Conservation (phyloP, 2,329 filamentous ascomycete species). For the Apiospora kogelbergensis region DNA sequence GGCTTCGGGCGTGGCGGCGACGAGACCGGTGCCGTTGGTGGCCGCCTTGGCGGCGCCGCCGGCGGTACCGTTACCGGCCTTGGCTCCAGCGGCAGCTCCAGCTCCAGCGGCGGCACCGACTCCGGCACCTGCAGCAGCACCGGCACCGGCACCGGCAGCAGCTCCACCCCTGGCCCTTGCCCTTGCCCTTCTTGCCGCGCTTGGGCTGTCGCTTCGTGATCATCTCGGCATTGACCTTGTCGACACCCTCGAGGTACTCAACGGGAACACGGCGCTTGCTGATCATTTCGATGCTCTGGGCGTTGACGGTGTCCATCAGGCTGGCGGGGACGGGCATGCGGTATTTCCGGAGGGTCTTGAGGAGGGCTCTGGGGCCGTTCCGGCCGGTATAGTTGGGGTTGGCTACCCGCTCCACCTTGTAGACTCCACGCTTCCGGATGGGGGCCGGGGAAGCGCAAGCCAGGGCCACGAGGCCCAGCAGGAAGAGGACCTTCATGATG, state of each 20-base stretch:
- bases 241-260: neutral
- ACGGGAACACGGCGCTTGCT: conserved; percentile 22
- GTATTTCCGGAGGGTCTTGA: conserved; percentile 33
- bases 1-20: conserved; percentile 25
- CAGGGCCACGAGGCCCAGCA: conserved; percentile 28
- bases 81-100: neutral
- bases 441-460: conserved; percentile 22
- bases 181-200: conserved; percentile 13
- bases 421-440: conserved; percentile 31
- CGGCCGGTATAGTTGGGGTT: conserved; percentile 29
- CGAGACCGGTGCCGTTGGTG: conserved; percentile 23
- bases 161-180: neutral
- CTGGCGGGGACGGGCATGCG: conserved; percentile 30
- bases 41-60: conserved; percentile 18
- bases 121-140: conserved; percentile 11
- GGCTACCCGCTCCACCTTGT: conserved; percentile 31
- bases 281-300: conserved; percentile 26
- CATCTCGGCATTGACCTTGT: neutral
- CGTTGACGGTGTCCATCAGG: conserved; percentile 21
- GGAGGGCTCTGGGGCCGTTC: conserved; percentile 29
- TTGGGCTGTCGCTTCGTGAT: conserved; percentile 17
- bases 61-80: conserved; percentile 10
- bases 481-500: conserved; percentile 24
- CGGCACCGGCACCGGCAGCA: conserved; percentile 8
- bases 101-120: neutral